Base-by-base conservation (phyloP, 495 filamentous ascomycete genomes). In the Penicillium angulare region DNA sequence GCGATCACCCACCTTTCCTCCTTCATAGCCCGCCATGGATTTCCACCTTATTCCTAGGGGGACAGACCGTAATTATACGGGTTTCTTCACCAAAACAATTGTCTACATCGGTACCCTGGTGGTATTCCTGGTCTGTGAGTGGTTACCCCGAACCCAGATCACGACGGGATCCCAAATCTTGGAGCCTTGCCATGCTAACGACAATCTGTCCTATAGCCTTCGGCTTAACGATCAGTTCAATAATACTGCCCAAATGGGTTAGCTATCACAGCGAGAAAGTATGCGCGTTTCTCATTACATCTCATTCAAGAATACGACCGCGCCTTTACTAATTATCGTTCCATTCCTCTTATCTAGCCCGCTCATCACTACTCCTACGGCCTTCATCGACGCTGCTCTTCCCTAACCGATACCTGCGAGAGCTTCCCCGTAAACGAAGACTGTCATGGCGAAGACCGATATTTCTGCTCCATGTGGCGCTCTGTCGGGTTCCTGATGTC, bases 391-490 rank as follows among this genome's bases (percentile, higher is more conserved):
- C 84, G 84, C 56, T 97, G 92, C 69, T 88, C 65, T 81, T 88
- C 79, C 71, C 77, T 75, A 50, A 79, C 71, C 7, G 68, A 76
- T 44, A 68, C 61, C 32, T 87, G 84, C 68, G 69, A 73, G 34
- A 67, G 69, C 46, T 87, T 86, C 60, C 84, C 85, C 7, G 68
- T 73, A 50, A 70, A 77, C 51, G 76, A 81, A 40, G 87, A 89
- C 69, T 90, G 86, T 71, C 78, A 83, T 53, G 84, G 80, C 57
- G 73, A 76, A 40, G 80, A 88, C 60, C 79, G 83, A 23, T 82
- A 84, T 67, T 96, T 97, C 76, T 96, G 92, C 71, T 86, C 82
- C 53, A 87, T 95, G 81, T 97, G 92, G 92, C 81, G 88, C 26
- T 86, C 84, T 34, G 83, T 89, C 47, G 90, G 87, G 8, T 96